Conservation (phyloP, 768 basidiomycete species). For the Suillus americanus region DNA sequence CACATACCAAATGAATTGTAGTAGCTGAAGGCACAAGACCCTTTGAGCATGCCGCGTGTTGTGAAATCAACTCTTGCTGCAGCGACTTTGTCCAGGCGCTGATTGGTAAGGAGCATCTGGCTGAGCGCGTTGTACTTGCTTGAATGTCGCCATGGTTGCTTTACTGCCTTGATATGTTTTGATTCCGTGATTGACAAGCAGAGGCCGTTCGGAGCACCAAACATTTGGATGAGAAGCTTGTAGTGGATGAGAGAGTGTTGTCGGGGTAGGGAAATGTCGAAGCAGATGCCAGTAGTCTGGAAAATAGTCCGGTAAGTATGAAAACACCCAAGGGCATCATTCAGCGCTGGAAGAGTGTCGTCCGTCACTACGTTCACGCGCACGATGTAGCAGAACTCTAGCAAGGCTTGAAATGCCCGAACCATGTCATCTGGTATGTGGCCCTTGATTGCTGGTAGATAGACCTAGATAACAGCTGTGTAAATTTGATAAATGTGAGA, state of each 20-base stretch:
- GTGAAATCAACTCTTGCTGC: no score
- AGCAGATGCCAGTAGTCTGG: slow-evolving; percentile 9
- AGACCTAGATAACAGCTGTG: slow-evolving; percentile 23
- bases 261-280: slow-evolving; percentile 15
- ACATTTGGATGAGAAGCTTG: not conserved
- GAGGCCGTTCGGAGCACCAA: not conserved
- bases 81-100: slow-evolving; percentile 20
- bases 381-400: slow-evolving; percentile 30
- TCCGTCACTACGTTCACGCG: slow-evolving; percentile 10
- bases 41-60: no score
- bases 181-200: slow-evolving; percentile 10
- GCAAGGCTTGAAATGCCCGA: slow-evolving; percentile 18
- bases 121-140: not conserved
- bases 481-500: not conserved
- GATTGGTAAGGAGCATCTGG: not conserved
- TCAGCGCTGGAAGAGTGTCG: slow-evolving; percentile 7
- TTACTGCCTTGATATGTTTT: not conserved
- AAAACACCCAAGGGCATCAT: slow-evolving; percentile 6
- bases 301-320: slow-evolving; percentile 13
- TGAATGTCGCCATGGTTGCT: not conserved
- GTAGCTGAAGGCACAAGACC: no score
- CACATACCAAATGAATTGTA: no score
- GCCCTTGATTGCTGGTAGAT: slow-evolving; percentile 29
- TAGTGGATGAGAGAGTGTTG: slow-evolving; percentile 21
- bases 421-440: slow-evolving; percentile 31